A percentile compares a stretch with the other conserved stretches of the same genome.
Conservation (phyloP, 306 rosid genomes). For the Inga laurina region DNA sequence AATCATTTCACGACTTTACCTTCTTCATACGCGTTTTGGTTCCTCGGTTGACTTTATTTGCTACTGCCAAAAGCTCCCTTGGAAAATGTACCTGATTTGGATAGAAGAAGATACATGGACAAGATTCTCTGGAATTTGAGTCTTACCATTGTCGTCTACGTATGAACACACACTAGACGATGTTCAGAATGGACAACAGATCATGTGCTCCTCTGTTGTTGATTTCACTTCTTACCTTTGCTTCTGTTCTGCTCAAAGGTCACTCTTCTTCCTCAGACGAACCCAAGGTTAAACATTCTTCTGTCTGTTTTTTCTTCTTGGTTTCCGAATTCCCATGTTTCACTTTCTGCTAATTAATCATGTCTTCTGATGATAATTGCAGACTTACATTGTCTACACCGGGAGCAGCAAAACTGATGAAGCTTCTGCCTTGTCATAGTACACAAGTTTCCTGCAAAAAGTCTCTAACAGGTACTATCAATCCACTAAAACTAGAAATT, state of each 20-base stretch:
- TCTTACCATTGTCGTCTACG: not conserved
- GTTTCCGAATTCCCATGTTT: constrained; percentile 14
- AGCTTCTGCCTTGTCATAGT: constrained; percentile 21
- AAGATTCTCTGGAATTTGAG: not conserved
- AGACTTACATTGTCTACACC: constrained; percentile 54
- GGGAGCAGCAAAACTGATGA: constrained; percentile 32
- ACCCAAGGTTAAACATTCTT: constrained; percentile 7
- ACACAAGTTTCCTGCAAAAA: constrained; percentile 38
- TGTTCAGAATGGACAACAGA: constrained; percentile 17
- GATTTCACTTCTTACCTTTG: constrained; percentile 17
- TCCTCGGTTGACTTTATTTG: not conserved
- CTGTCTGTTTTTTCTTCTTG: not conserved
- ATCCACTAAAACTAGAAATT: not conserved
- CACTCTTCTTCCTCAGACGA: constrained; percentile 29
- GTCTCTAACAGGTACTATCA: constrained; percentile 38
- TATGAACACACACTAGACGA: not conserved
- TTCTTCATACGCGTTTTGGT: not conserved
- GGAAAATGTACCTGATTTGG: not conserved
- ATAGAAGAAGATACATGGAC: not conserved
- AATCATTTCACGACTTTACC: not conserved
- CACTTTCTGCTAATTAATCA: not conserved
- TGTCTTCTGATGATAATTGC: constrained; percentile 13
- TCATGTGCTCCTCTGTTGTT: not conserved
- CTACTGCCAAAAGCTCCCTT: not conserved
- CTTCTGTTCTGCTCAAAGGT: constrained; percentile 13